Base-by-base conservation (phyloP, 306 rosid species). In the Cicer arietinum region DNA sequence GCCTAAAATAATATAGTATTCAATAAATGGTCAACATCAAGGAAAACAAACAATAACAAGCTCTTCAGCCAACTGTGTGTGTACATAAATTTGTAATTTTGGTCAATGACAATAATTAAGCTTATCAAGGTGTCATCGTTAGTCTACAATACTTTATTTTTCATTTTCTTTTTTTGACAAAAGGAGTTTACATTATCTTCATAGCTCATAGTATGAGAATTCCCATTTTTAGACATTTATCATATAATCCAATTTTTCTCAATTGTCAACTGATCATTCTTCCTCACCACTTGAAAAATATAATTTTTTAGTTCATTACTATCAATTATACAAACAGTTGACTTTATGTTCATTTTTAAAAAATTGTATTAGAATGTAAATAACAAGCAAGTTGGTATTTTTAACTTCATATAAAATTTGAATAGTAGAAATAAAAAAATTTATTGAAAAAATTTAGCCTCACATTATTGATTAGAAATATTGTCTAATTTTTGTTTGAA, bases 21-120 rank as follows among this genome's bases (percentile, higher is more conserved):
- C 2, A 2, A 5, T 13, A 13, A 13, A 48, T 6, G 54, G 54
- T 8, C 18, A 3, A 56, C 62, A n/a, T 56, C 54, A 3, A 13
- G 39, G 13, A 39, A 14, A 37, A 39, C 1, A 7, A 7, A 61
- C 1, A 10, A 20, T 2, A 35, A 25, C 18, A 13, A 75, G 54
- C 62, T 35, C 16, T 59, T 20, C 37, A 18, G 10, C 8, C 22
- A n/a, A 45, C 12, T 16, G 13, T 10, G 3, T 10, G 3, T 16
- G 13, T 7, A 30, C 10, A 67, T 56, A 22, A 74, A 48, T 81
- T 45, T 13, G n/a, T 62, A 54, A 43, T 69, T 17, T 43, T 53
- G 41, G 69, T 76, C 74, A 63, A 70, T 10, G 9, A 6, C 65
- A 81, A 67, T 80, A 80, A 74, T 42, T 60, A 60, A 52, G 70